phyloP scores from a whole-genome alignment of 768 basidiomycete genomes.

The Suillus plorans region DNA sequence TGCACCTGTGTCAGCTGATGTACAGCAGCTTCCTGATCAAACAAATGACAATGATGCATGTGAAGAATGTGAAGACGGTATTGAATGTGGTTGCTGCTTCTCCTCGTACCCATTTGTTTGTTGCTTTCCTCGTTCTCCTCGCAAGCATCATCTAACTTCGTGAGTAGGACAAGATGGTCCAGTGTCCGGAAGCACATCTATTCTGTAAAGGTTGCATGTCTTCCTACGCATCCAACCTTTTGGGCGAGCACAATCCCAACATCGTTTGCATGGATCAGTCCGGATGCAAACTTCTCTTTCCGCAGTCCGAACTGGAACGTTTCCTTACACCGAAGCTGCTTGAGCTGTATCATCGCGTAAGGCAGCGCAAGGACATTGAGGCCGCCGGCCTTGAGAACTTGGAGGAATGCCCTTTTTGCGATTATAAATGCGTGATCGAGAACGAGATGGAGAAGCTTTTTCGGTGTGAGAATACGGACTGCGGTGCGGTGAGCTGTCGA shows the following conservation, averaged over 20 bases:
- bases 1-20: constrained; percentile 21
- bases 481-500: constrained; percentile 76
- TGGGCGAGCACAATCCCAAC: constrained; percentile 60
- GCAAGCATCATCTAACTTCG: neutral
- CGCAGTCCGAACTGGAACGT: constrained; percentile 64
- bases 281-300: constrained; percentile 67
- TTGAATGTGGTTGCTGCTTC: constrained; percentile 92
- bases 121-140: neutral
- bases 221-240: constrained; percentile 62
- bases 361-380: constrained; percentile 77
- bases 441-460: constrained; percentile 62
- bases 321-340: constrained; percentile 68
- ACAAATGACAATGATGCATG: constrained; percentile 38
- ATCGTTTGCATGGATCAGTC: constrained; percentile 84
- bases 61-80: constrained; percentile 53
- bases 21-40: constrained; percentile 29
- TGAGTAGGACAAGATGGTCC: constrained; percentile 74
- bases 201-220: constrained; percentile 79
- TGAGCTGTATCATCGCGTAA: constrained; percentile 69
- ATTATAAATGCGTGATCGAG: constrained; percentile 81
- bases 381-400: constrained; percentile 75
- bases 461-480: constrained; percentile 59
- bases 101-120: constrained; percentile 63
- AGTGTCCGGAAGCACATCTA: constrained; percentile 87
- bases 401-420: constrained; percentile 91